Conservation (phyloP, 495 filamentous ascomycete species). For the Xylaria palmicola region DNA sequence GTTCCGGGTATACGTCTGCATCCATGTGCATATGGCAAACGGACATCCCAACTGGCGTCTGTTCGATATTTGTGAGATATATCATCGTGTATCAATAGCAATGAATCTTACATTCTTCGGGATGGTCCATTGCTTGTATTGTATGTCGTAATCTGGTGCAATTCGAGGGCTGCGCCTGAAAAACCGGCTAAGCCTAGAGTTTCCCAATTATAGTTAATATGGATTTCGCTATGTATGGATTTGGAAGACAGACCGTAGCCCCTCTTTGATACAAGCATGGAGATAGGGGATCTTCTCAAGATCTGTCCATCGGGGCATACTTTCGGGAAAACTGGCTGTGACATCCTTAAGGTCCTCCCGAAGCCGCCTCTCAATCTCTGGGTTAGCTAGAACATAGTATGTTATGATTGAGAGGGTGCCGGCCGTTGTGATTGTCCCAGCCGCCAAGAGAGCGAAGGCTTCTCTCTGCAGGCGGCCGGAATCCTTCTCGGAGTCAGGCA, state of each 20-base stretch:
- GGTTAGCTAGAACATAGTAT: not conserved
- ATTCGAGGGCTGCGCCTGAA: not conserved
- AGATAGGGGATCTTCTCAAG: not conserved
- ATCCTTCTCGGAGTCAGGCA: not conserved
- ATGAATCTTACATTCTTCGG: not conserved
- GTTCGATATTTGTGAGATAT: not conserved
- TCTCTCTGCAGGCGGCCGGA: not conserved
- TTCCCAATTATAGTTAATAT: not conserved
- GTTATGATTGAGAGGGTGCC: not conserved
- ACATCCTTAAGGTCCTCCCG: too few species aligned
- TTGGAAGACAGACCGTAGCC: not conserved
- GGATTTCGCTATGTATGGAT: not conserved
- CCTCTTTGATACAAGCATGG: not conserved
- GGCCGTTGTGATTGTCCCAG: not conserved
- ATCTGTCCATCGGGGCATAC: not conserved
- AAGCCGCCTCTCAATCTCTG: not conserved
- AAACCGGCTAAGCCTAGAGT: not conserved
- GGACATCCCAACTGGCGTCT: not conserved
- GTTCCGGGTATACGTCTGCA: not conserved
- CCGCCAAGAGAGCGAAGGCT: not conserved
- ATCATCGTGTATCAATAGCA: not conserved
- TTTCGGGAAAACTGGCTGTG: too few species aligned
- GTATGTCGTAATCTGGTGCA: not conserved
- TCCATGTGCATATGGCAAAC: not conserved
- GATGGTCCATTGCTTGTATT: not conserved